Percentiles rank a stretch among this genome's conserved stretches.
Evolutionary conservation across 495 filamentous ascomycete species (phyloP).

Genomic region (Daldinia caldariorum): DNA sequence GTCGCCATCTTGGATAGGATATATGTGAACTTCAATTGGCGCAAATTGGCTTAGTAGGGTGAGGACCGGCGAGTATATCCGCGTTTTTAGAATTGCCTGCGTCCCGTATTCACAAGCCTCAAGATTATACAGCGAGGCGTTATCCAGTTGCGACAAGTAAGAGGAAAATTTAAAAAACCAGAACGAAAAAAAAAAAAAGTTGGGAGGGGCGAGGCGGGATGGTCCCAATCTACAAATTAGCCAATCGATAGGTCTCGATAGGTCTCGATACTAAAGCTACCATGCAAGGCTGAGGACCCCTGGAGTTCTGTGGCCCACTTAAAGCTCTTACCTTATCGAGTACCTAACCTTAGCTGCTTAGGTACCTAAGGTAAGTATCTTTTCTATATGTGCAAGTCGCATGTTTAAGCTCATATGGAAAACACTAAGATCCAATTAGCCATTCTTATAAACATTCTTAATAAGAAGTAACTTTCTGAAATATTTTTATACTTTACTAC

Average conservation of each 20-base stretch:
- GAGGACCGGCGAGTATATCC: not conserved
- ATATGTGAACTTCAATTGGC: not conserved
- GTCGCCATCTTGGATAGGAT: conserved; percentile 48
- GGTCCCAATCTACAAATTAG: not conserved
- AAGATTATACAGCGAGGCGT: not conserved
- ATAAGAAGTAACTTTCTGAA: not conserved
- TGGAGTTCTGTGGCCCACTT: not conserved
- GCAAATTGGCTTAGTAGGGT: not conserved
- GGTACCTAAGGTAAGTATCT: conserved; percentile 20
- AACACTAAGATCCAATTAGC: not conserved
- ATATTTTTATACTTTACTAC: not conserved
- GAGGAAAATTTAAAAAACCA: conserved; percentile 34
- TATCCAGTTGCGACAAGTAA: conserved; percentile 26
- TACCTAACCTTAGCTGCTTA: too few species aligned
- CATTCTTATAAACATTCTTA: not conserved
- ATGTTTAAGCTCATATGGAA: not conserved
- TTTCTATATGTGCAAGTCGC: not conserved
- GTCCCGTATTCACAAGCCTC: not conserved
- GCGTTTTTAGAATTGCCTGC: conserved; percentile 6
- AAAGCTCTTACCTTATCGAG: conserved; percentile 5
- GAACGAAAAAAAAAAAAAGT: conserved; percentile 37
- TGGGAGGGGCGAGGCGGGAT: conserved; percentile 45
- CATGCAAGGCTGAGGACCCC: conserved; percentile 21
- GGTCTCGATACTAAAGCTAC: not conserved
- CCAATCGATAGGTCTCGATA: conserved; percentile 28